Base-by-base conservation (phyloP, 2,329 filamentous ascomycete species). In the Penicillium janthinellum region DNA sequence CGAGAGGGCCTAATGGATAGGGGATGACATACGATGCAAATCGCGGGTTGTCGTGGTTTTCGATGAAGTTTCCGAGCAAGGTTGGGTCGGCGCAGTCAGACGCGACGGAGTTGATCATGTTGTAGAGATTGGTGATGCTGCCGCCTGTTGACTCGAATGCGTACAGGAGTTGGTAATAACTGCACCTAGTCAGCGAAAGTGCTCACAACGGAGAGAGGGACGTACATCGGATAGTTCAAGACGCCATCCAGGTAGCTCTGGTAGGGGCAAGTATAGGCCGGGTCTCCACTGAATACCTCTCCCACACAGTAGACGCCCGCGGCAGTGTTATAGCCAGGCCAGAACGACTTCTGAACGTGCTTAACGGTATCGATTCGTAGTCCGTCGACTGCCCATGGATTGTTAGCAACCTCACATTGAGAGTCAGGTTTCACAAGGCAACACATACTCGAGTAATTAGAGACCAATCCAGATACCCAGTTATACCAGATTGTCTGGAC, bases 1-100 rank as follows among this genome's bases (percentile, higher is more conserved):
- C 14, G 10, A 22, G 2, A 34, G 5, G 1, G 12, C 12, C n/a
- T n/a, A n/a, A n/a, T n/a, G 15, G 0, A 12, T 4, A 22, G 10
- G 11, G 50, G 5, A 14, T 5, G 5, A 44, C 66, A 52, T 61
- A 73, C 67, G 57, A 70, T 15, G 84, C 71, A 68, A 85, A 87
- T 15, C 86, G 83, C 5, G 83, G 73, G 59, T 84, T 82, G 69
- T 88, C 86, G 69, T 88, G 86, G 69, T 87, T 88, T 67, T 88
- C 86, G 12, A 84, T 70, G 62, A 88, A 88, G 1, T 77, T 81
- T 6, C 80, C 85, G 6, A 86, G 74, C 5, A 81, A 74, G 1
- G 79, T 76, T 0, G 81, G 75, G 68, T 86, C 81, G 0, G 60
- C 47, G 57, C 78, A 82, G 17, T 63, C 60, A 0, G 65, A 68